phyloP scores from a whole-genome alignment of 495 filamentous ascomycete genomes.

The Pyrenopolyporus hunteri region DNA sequence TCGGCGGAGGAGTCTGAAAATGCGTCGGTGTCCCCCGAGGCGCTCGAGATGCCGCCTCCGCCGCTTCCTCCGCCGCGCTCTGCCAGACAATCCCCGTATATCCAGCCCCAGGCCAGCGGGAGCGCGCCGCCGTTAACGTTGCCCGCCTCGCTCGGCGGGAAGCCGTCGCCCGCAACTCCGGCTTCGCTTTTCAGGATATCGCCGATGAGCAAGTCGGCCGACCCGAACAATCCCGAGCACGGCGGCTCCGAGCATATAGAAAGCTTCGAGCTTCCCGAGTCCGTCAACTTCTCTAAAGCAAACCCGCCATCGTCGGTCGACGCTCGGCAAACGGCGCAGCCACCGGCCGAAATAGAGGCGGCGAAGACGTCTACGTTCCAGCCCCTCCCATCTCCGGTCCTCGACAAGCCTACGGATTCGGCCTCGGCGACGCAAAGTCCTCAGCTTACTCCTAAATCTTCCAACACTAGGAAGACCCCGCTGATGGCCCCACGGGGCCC shows the following conservation, averaged over 20 bases:
- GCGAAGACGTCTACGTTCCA: conserved; percentile 48
- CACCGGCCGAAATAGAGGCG: conserved; percentile 41
- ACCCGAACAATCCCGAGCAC: conserved; percentile 45
- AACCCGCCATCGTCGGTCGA: conserved; percentile 55
- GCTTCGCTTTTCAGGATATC: conserved; percentile 80
- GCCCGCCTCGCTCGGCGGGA: conserved; percentile 40
- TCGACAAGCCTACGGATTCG: conserved; percentile 47
- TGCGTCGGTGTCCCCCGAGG: conserved; percentile 61
- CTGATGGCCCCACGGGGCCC: conserved; percentile 50
- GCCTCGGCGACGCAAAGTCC: conserved; percentile 60
- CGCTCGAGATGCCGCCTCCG: conserved; percentile 63
- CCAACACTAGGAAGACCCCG: conserved; percentile 51
- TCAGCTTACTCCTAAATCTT: conserved; percentile 49
- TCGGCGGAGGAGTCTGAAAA: conserved; percentile 56
- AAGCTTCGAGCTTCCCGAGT: conserved; percentile 69
- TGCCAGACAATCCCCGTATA: conserved; percentile 56
- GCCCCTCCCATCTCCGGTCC: conserved; percentile 54
- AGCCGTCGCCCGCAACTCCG: conserved; percentile 72
- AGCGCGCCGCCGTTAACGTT: conserved; percentile 22
- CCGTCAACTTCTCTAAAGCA: conserved; percentile 57
- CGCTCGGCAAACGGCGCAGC: conserved; percentile 46
- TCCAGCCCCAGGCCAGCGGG: conserved; percentile 48
- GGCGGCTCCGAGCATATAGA: conserved; percentile 67
- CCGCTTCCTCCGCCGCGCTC: conserved; percentile 58
- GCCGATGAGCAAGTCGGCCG: conserved; percentile 47